Base-by-base conservation (phyloP, 1,284 basidiomycete genomes). In the Caloboletus firmus region DNA sequence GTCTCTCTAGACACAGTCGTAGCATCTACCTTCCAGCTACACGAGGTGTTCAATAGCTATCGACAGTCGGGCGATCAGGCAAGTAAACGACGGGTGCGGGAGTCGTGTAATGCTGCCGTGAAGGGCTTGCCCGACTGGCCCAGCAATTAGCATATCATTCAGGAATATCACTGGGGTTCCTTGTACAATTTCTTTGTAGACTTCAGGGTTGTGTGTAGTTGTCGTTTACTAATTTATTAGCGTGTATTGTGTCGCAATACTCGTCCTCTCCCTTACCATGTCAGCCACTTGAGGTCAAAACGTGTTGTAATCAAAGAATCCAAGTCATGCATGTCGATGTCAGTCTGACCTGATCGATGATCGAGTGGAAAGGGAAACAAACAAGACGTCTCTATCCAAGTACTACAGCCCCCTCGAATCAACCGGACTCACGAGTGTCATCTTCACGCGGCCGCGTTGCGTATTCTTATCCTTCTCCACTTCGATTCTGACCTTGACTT, bases 391-490 rank as follows among this genome's bases (percentile, higher is more conserved):
- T 15, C 11, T 17, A 12, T 32, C n/a, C 34, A 22, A 13, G 24
- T 20, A 4, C 41, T 72, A 79, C 67, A 80, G 54, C 13, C 61
- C 62, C 22, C 66, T 69, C 17, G 86, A 85, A 70, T 89, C 81
- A 20, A 91, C 73, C 3, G 91, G 91, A 47, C 80, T 74, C n/a
- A 89, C 76, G 41, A 97, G 76, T 6, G 79, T 83, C 94, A 97
- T 96, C 72, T 88, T 92, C 9, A 97, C 94, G 62, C 88, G 89
- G 11, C 93, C 94, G 53, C 96, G 79, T 71, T 97, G 93, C 9
- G 95, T 98, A 63, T 95, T 96, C 66, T 82, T 86, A 70, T 99
- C 95, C 78, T 95, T 97, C 71, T 96, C 93, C 4, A 98, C 92
- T 51, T 89, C 85, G 47, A 99, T 91, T 62, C 86, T 83, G 17